A percentile compares a stretch with the other conserved stretches of the same genome.
phyloP scores from a whole-genome alignment of 1,139 yeast genomes.

The Debaryomycetaceae sp. region DNA sequence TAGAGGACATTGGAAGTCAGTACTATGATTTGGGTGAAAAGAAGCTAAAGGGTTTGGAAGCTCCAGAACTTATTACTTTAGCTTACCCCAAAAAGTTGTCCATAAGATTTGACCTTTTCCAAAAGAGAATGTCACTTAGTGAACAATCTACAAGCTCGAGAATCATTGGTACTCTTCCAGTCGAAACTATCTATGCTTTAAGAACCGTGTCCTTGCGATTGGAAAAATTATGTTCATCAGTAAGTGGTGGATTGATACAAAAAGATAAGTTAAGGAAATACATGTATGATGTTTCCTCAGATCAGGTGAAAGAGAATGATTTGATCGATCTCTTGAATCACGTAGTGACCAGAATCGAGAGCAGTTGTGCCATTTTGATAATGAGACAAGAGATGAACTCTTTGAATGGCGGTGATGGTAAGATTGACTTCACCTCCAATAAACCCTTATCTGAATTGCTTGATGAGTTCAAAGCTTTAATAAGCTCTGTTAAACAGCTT shows the following conservation, averaged over 20 bases:
- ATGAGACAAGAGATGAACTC: conserved; percentile 31
- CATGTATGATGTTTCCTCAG: conserved; percentile 24
- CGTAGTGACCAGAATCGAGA: conserved; percentile 61
- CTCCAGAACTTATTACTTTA: conserved; percentile 82
- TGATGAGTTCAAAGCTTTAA: conserved; percentile 20
- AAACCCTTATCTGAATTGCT: conserved; percentile 23
- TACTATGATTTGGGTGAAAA: conserved; percentile 76
- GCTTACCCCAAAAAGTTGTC: conserved; percentile 67
- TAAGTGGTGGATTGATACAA: conserved; percentile 25
- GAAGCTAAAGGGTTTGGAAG: conserved; percentile 90
- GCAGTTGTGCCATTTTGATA: conserved; percentile 38
- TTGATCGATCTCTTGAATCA: conserved; percentile 54
- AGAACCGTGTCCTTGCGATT: conserved; percentile 47
- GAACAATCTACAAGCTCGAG: conserved; percentile 17
- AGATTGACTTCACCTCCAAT: conserved; percentile 19
- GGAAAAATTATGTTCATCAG: conserved; percentile 44
- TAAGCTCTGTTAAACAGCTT: conserved; percentile 10
- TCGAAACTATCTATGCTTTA: conserved; percentile 44
- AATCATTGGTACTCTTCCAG: conserved; percentile 39
- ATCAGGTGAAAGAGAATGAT: conserved; percentile 30
- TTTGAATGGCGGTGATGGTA: conserved; percentile 21
- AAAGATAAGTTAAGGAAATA: conserved; percentile 27
- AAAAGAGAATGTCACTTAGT: conserved; percentile 22
- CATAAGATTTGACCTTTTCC: conserved; percentile 50
- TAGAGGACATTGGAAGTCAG: conserved; percentile 70